Conservation (phyloP, 1,139 yeast species). For the Debaryomyces psychrophilus region DNA sequence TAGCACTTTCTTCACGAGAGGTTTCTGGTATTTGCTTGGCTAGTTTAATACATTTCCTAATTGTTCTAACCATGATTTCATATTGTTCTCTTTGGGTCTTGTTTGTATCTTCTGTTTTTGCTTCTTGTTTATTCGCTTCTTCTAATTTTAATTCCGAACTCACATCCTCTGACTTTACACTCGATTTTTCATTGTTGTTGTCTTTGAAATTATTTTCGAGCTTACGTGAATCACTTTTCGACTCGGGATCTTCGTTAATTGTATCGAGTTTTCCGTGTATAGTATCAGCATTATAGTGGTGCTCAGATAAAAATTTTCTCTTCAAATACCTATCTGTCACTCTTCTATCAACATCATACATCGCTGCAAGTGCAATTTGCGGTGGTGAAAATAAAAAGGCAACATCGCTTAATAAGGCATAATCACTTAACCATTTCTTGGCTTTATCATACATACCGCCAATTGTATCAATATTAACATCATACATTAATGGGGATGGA, state of each 20-base stretch:
- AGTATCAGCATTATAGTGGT: conserved; percentile 12
- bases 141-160: conserved; percentile 8
- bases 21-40: conserved; percentile 49
- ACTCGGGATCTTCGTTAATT: conserved; percentile 18
- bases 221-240: conserved; percentile 6
- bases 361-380: conserved; percentile 88
- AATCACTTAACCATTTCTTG: conserved; percentile 61
- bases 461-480: conserved; percentile 45
- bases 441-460: conserved; percentile 70
- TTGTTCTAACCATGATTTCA: conserved; percentile 45
- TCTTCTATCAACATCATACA: conserved; percentile 67
- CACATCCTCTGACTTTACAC: background rate
- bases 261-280: conserved; percentile 17
- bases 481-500: conserved; percentile 40
- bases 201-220: conserved; percentile 8
- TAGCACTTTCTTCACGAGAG: conserved; percentile 61
- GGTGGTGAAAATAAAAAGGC: conserved; percentile 86
- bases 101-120: conserved; percentile 9
- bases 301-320: conserved; percentile 48
- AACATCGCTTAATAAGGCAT: conserved; percentile 71
- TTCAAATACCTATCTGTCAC: conserved; percentile 67
- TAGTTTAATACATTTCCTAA: conserved; percentile 52
- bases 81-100: conserved; percentile 30
- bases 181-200: no score
- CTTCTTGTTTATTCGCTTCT: conserved; percentile 11